These are phyloP conservation scores for Epichloe festucae DNA, from an alignment of 2,329 filamentous ascomycete species.

Conservation along the genomic window DNA sequence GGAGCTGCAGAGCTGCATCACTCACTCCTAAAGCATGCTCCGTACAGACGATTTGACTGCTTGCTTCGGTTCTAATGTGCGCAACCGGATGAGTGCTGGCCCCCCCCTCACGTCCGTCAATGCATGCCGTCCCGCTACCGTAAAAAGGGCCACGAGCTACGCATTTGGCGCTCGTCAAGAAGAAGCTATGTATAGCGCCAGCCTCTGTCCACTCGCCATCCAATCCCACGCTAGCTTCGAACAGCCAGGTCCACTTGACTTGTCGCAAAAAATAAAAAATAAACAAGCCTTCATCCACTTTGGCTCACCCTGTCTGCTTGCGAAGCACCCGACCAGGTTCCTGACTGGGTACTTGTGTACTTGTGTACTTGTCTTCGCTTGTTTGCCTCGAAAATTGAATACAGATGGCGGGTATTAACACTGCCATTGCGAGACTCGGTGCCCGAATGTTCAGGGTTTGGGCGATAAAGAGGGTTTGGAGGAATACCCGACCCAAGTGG, in stretches of 20 bases:
- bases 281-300: background rate
- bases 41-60: no score
- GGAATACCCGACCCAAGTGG: background rate
- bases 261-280: background rate
- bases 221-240: background rate
- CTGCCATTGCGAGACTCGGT: background rate
- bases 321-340: background rate
- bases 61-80: background rate
- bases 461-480: background rate
- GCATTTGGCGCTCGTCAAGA: background rate
- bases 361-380: no score
- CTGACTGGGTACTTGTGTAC: background rate
- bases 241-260: conserved; percentile 1
- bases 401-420: no score
- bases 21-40: no score
- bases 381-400: no score
- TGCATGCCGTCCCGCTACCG: background rate
- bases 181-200: background rate
- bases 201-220: background rate
- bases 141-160: background rate
- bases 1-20: no score
- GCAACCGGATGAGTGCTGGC: background rate
- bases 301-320: background rate
- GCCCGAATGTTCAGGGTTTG: background rate
- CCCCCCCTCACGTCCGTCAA: no score